Evolutionary conservation across 768 basidiomycete species (phyloP), one percentile per base, ranked within the genome.

Genomic region (Dioszegia hungarica): DNA sequence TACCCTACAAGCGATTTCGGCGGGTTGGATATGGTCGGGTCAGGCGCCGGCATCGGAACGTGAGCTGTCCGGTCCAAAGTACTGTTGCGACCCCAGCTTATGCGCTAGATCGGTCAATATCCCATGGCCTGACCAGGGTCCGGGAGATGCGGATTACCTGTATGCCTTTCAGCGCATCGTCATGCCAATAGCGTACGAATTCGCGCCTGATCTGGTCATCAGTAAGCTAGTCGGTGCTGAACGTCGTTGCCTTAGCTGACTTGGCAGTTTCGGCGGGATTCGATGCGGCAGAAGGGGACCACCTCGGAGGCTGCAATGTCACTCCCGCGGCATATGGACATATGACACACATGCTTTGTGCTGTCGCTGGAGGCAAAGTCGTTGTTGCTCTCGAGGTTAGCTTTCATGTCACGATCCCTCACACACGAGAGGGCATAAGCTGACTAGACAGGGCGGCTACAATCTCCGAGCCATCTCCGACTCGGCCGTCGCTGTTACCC

Each of bases 101-200:
- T 22, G 11, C 19, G 28, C 14, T 24, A 61, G 56, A 56, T 97
- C 91, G 46, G 90, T 99, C 64, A 99, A 99, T 73, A 82, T 99
- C 53, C 92, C 94, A 0, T 99, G 95, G 93, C 90, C 91, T 8
- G 81, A 82, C 50, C 78, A 76, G 36, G 91, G 88, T 15, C 94
- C 95, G 85, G 84, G 84, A 5, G 94, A 99, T 71, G 89, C 90
- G 14, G 95, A 99, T 70, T 99, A 99, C 67, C 82, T 99, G 19
- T 86, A 93, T 67, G 95, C 95, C 0, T 98, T 99, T 77, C 92
- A 97, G 69, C 86, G 86, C 67, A 82, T 98, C 41, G 82, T 98
- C 29, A 91, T 99, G 89, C 95, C 95, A 1, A 94, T 99, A 58
- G 93, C 90, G 0, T 83, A 91, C 76, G 95, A 99, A 76, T 99